Conservation (phyloP, 2,329 filamentous ascomycete species). For the Colletotrichum tofieldiae region DNA sequence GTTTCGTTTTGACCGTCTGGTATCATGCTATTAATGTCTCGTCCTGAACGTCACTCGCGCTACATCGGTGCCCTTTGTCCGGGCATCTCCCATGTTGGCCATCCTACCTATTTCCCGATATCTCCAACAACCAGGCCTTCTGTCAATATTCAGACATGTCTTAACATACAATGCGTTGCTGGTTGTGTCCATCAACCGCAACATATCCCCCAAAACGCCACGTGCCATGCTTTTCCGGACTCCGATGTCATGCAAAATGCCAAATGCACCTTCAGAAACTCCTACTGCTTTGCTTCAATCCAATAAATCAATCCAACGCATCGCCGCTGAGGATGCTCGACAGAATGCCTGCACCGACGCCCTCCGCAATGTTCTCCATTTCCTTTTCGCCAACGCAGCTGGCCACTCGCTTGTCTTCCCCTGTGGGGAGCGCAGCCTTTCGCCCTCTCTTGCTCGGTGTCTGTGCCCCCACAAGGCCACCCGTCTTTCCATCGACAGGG, state of each 20-base stretch:
- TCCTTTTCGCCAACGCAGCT: slow-evolving; percentile 88
- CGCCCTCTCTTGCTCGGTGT: slow-evolving; percentile 81
- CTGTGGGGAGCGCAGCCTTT: slow-evolving; percentile 66
- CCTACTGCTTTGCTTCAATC: slow-evolving; percentile 36
- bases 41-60: slow-evolving; percentile 19
- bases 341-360: slow-evolving; percentile 73
- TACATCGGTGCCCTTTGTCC: slow-evolving; percentile 16
- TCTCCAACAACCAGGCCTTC: slow-evolving; percentile 1
- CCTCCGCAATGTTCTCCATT: slow-evolving; percentile 79
- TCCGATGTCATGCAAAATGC: slow-evolving; percentile 43
- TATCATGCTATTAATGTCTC: slow-evolving; percentile 42
- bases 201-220: slow-evolving; percentile 43
- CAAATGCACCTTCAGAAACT: slow-evolving; percentile 19
- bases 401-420: slow-evolving; percentile 83
- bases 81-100: slow-evolving; percentile 29
- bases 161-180: slow-evolving; percentile 9
- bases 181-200: slow-evolving; percentile 9
- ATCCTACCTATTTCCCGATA: background rate
- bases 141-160: slow-evolving; percentile 21
- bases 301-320: slow-evolving; percentile 64
- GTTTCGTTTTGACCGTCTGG: slow-evolving; percentile 40
- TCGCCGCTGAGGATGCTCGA: slow-evolving; percentile 75
- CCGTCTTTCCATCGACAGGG: slow-evolving; percentile 79
- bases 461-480: slow-evolving; percentile 74
- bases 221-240: slow-evolving; percentile 35